phyloP scores from a whole-genome alignment of 2,329 filamentous ascomycete genomes.

The Didymosphaeria variabile region DNA sequence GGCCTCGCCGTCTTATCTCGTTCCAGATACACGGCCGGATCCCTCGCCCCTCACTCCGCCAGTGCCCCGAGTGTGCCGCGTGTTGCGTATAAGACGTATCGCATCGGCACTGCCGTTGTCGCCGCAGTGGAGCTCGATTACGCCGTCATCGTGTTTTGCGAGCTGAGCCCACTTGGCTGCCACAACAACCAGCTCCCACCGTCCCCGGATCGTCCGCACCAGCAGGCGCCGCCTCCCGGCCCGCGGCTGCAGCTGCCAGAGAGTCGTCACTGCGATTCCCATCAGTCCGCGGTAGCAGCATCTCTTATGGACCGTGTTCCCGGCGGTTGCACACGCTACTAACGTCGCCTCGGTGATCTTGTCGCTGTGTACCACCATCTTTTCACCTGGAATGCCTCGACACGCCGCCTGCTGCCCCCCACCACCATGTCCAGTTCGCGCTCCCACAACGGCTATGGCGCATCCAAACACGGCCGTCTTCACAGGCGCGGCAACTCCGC shows the following conservation, averaged over 20 bases:
- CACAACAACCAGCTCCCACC: conserved; percentile 8
- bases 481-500: conserved; percentile 53
- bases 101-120: not conserved
- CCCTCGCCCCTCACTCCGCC: not conserved
- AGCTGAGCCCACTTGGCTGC: not conserved
- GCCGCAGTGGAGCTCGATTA: not conserved
- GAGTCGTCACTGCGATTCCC: not conserved
- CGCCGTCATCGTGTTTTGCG: not conserved
- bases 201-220: conserved; percentile 11
- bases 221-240: not conserved
- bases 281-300: not conserved
- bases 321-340: conserved; percentile 9
- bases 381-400: conserved; percentile 29
- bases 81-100: conserved; percentile 1
- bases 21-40: not conserved
- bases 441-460: conserved; percentile 34
- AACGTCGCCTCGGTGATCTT: conserved; percentile 15
- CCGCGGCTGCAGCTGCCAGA: conserved; percentile 7
- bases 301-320: conserved; percentile 3
- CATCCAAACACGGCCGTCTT: conserved; percentile 48
- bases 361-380: conserved; percentile 29
- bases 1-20: conserved; percentile 9
- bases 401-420: conserved; percentile 23
- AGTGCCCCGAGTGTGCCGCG: not conserved
- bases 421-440: conserved; percentile 30